phyloP scores from a whole-genome alignment of 2,329 filamentous ascomycete species.

The Monosporascus cannonballus region DNA sequence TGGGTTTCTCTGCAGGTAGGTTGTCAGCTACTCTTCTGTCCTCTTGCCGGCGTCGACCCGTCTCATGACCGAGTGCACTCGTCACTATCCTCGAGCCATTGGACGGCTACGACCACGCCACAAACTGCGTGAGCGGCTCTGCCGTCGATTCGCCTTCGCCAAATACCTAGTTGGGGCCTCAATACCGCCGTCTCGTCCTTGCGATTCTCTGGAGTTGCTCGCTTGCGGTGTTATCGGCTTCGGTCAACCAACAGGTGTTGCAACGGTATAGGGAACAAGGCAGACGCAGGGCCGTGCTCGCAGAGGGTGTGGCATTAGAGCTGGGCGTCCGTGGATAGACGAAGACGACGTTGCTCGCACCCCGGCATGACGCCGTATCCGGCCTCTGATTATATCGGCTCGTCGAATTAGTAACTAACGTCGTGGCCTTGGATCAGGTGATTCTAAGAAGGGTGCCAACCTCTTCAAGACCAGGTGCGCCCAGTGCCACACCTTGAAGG shows the following conservation, averaged over 20 bases:
- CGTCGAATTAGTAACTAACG: slow-evolving; percentile 19
- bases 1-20: slow-evolving; percentile 40
- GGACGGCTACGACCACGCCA: slow-evolving; percentile 5
- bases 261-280: slow-evolving; percentile 3
- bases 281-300: not conserved
- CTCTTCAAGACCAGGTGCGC: slow-evolving; percentile 99
- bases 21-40: slow-evolving; percentile 12
- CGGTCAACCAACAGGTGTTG: not conserved
- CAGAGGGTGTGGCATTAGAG: not conserved
- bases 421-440: slow-evolving; percentile 53
- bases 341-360: not conserved
- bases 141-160: not conserved
- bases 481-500: slow-evolving; percentile 96
- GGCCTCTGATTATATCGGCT: not conserved
- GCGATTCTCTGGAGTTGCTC: slow-evolving; percentile 6
- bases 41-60: slow-evolving; percentile 8
- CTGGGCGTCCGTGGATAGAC: not conserved
- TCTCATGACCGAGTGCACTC: slow-evolving; percentile 8
- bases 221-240: slow-evolving; percentile 22
- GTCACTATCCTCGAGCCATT: slow-evolving; percentile 21
- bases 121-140: slow-evolving; percentile 4
- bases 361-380: not conserved
- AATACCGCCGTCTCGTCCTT: slow-evolving; percentile 1
- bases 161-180: slow-evolving; percentile 1
- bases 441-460: slow-evolving; percentile 92